Conservation (phyloP, 2,329 filamentous ascomycete genomes). For the Colletotrichum musae region DNA sequence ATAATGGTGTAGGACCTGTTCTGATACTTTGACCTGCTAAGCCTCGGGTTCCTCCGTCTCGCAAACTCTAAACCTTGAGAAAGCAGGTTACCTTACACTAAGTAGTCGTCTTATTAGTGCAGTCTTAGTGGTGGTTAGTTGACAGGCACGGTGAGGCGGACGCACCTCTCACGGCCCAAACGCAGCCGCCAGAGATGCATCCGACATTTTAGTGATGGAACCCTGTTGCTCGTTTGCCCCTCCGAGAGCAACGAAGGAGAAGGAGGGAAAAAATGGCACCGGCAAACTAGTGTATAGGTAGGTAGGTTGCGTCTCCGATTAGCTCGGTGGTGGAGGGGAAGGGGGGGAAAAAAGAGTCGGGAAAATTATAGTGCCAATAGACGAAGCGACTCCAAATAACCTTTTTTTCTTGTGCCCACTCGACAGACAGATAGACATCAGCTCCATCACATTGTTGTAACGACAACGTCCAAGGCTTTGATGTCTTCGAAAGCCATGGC, state of each 20-base stretch:
- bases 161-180: neutral
- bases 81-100: neutral
- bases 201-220: constrained; percentile 20
- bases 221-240: constrained; percentile 13
- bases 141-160: no score
- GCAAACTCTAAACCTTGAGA: constrained; percentile 12
- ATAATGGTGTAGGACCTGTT: neutral
- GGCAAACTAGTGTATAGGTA: neutral
- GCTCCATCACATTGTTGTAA: neutral
- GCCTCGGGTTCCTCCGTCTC: constrained; percentile 8
- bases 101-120: neutral
- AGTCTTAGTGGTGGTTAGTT: no score
- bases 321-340: neutral
- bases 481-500: constrained; percentile 12
- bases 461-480: neutral
- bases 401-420: constrained; percentile 16
- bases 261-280: constrained; percentile 11
- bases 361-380: constrained; percentile 3
- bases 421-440: neutral
- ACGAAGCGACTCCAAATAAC: constrained; percentile 23
- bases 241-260: neutral
- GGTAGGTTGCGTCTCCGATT: constrained; percentile 11
- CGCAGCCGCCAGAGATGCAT: constrained; percentile 13
- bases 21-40: constrained; percentile 13
- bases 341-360: neutral